These are phyloP conservation scores for Lasiosphaeris hirsuta DNA, from an alignment of 495 filamentous ascomycete species.

Conservation along the genomic window DNA sequence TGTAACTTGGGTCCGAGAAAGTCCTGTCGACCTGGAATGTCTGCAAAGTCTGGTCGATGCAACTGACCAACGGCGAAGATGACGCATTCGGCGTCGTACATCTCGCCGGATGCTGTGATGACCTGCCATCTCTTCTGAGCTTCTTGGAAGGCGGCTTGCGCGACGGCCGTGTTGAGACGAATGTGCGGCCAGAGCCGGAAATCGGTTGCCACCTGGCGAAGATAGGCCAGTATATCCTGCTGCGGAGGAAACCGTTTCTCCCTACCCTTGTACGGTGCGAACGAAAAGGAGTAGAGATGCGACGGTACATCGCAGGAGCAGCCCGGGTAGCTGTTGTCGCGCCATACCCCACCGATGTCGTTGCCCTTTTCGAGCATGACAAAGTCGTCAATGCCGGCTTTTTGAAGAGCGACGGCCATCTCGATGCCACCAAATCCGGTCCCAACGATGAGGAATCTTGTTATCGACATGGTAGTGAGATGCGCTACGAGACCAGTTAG, in stretches of 20 bases:
- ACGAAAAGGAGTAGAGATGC: conserved; percentile 2
- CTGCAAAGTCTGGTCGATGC: not conserved
- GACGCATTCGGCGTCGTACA: not conserved
- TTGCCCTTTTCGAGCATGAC: conserved; percentile 1
- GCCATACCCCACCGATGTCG: not conserved
- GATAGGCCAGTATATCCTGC: not conserved
- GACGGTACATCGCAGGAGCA: not conserved
- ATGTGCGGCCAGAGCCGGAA: not conserved
- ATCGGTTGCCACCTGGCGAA: not conserved
- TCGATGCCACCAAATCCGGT: not conserved
- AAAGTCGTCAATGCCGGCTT: conserved; percentile 1
- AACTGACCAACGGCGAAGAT: not conserved
- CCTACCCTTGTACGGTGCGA: not conserved
- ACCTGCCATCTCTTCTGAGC: not conserved
- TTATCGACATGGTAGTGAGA: not conserved
- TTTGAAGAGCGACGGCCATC: conserved; percentile 3
- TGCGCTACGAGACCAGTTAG: too few relatives aligned
- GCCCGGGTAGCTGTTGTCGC: conserved; percentile 4
- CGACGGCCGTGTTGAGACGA: not conserved
- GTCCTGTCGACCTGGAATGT: conserved; percentile 1
- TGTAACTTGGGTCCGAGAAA: not conserved
- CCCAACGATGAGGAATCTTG: conserved; percentile 3
- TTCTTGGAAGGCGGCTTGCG: not conserved
- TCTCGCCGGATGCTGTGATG: not conserved
- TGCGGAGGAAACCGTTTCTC: conserved; percentile 3